These are phyloP conservation scores for Amanita thiersii DNA, from an alignment of 768 basidiomycete species.

Conservation along the genomic window DNA sequence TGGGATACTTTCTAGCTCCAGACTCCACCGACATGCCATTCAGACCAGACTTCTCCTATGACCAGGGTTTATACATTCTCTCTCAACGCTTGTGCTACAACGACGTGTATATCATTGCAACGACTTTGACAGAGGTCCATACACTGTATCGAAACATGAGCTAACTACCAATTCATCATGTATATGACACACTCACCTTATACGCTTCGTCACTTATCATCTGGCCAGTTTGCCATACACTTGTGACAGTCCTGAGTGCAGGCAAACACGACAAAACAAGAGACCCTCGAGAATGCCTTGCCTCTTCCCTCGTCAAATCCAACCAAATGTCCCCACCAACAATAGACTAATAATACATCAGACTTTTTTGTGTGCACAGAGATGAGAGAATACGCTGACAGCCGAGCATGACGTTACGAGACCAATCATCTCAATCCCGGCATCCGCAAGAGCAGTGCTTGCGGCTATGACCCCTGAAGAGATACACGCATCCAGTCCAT, in stretches of 20 bases:
- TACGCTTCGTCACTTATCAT: conserved; percentile 46
- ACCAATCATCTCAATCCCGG: conserved; percentile 87
- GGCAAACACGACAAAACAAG: conserved; percentile 83
- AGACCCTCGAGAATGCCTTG: conserved; percentile 45
- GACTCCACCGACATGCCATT: too few relatives aligned
- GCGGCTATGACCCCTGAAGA: conserved; percentile 82
- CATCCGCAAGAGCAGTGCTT: conserved; percentile 85
- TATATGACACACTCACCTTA: conserved; percentile 34
- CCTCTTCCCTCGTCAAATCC: conserved; percentile 76
- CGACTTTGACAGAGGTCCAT: conserved; percentile 62
- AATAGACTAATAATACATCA: conserved; percentile 37
- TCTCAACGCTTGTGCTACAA: conserved; percentile 65
- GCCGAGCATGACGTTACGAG: conserved; percentile 80
- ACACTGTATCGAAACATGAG: conserved; percentile 34
- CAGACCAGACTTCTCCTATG: conserved; percentile 9
- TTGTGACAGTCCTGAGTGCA: conserved; percentile 76
- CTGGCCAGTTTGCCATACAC: conserved; percentile 78
- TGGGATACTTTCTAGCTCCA: too few relatives aligned
- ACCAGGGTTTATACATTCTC: conserved; percentile 20
- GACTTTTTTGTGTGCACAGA: background rate
- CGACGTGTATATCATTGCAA: conserved; percentile 68
- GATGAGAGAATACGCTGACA: conserved; percentile 26
- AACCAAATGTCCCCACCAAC: conserved; percentile 57
- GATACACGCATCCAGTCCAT: conserved; percentile 85
- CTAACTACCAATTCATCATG: background rate